Evolutionary conservation across 2,329 filamentous ascomycete genomes (phyloP).

Genomic region (Mycogone perniciosa): DNA sequence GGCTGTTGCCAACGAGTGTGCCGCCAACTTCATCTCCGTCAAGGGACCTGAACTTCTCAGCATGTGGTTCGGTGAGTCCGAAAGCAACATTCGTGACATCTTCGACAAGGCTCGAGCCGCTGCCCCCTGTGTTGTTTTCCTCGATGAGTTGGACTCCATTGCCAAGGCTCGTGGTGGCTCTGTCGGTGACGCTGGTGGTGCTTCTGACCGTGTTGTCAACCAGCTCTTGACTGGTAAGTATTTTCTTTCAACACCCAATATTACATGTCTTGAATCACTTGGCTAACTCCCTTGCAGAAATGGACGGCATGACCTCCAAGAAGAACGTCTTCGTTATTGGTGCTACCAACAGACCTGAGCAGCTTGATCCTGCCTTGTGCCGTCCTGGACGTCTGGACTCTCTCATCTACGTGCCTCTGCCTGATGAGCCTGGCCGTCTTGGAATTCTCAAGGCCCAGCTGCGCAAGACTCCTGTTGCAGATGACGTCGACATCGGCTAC

Average conservation of each 20-base stretch:
- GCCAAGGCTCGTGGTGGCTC: slow-evolving; percentile 99
- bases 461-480: slow-evolving; percentile 89
- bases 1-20: slow-evolving; percentile 97
- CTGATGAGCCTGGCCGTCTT: slow-evolving; percentile 82
- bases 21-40: slow-evolving; percentile 99
- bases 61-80: slow-evolving; percentile 99
- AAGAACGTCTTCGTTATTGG: slow-evolving; percentile 99
- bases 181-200: slow-evolving; percentile 91
- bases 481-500: slow-evolving; percentile 80
- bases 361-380: slow-evolving; percentile 95
- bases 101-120: slow-evolving; percentile 99
- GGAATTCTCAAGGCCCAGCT: slow-evolving; percentile 93
- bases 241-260: not conserved
- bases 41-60: slow-evolving; percentile 97
- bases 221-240: slow-evolving; percentile 89
- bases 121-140: slow-evolving; percentile 96
- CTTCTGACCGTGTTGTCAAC: slow-evolving; percentile 98
- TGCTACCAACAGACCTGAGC: slow-evolving; percentile 96
- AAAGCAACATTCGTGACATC: slow-evolving; percentile 99
- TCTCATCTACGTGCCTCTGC: slow-evolving; percentile 94
- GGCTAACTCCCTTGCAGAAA: slow-evolving; percentile 58
- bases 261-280: not conserved
- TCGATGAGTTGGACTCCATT: slow-evolving; percentile 97
- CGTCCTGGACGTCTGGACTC: slow-evolving; percentile 98
- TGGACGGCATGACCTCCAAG: slow-evolving; percentile 99